Evolutionary conservation across 2,329 filamentous ascomycete genomes (phyloP), one percentile per base, ranked within the genome.

Genomic region (Diaporthe nobilis): DNA sequence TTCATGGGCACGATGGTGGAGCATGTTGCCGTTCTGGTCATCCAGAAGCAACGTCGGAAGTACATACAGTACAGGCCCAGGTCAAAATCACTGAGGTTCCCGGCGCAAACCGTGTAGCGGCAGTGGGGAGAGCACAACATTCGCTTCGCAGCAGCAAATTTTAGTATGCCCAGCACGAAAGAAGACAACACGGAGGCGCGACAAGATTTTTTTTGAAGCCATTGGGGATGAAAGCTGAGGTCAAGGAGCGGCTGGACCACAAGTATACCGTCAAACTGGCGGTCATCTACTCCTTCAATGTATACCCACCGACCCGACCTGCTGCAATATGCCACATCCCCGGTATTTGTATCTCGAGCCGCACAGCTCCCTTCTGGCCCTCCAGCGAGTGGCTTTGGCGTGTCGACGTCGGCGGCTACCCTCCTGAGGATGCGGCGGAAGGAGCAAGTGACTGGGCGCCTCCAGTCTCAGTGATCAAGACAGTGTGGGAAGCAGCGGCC

Each of bases 301-400:
- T 28, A 15, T 25, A 6, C n/a, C 10, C n/a, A 53, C 22, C 15
- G 51, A 6, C 10, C 51, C n/a, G n/a, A 15, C 12, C n/a, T 15
- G 51, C 20, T 15, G n/a, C 15, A 28, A 10, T 55, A 28, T 28
- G 25, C 51, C n/a, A 55, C 51, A 28, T 25, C 85, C 88, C 17
- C 83, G 87, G 31, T 87, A 88, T 77, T 83, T 87, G 6, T 86
- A 88, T 72, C 84, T 89, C 49, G 88, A 88, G 75, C 87, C 87
- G 2, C 84, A 83, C 49, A 88, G 88, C 71, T 87, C 88, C 70
- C 82, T 88, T 3, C 81, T 88, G 10, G 85, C 84, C 73, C 82
- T 86, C 1, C 84, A 84, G 8, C 82, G 85, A 12, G 87, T 88
- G 12, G 88, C 88, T 75, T 81, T 88, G 20, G 85, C 86, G 31